Conservation (phyloP, 306 rosid genomes). For the Myrica gale region DNA sequence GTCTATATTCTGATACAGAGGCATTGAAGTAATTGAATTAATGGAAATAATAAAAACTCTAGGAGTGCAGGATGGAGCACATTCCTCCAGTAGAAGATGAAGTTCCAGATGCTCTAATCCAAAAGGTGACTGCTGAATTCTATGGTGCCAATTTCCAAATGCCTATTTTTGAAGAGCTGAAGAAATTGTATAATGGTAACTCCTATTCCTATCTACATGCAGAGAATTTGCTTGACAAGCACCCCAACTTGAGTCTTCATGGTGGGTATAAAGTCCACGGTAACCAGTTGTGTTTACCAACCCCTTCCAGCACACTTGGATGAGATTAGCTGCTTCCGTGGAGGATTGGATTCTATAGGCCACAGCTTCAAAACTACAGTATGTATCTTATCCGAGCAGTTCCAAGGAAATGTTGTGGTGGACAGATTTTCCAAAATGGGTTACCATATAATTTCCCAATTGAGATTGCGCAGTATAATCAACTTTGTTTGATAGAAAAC, state of each 20-base stretch:
- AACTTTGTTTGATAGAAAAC: too few relatives aligned
- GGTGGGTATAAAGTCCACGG: neutral
- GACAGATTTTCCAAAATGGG: too few relatives aligned
- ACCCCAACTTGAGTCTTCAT: neutral
- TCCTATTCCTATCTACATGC: neutral
- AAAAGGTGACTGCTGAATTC: neutral
- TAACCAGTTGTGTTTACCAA: neutral
- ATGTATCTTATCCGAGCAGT: too few relatives aligned
- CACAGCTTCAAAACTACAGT: too few relatives aligned
- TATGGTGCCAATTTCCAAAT: neutral
- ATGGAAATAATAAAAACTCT: too few relatives aligned
- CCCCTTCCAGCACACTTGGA: neutral
- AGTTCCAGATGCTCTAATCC: neutral
- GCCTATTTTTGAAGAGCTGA: neutral
- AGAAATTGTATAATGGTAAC: neutral
- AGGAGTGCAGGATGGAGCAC: too few relatives aligned
- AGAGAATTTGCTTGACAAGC: neutral
- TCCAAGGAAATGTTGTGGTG: too few relatives aligned
- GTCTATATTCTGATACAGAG: too few relatives aligned
- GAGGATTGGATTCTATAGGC: conserved; percentile 39
- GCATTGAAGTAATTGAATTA: too few relatives aligned
- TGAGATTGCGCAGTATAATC: too few relatives aligned
- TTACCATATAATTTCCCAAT: too few relatives aligned
- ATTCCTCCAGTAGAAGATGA: neutral
- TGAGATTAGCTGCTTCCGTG: too few relatives aligned